Evolutionary conservation across 805 yeast genomes (phyloP).

Genomic region (Candida coleopterorum): DNA sequence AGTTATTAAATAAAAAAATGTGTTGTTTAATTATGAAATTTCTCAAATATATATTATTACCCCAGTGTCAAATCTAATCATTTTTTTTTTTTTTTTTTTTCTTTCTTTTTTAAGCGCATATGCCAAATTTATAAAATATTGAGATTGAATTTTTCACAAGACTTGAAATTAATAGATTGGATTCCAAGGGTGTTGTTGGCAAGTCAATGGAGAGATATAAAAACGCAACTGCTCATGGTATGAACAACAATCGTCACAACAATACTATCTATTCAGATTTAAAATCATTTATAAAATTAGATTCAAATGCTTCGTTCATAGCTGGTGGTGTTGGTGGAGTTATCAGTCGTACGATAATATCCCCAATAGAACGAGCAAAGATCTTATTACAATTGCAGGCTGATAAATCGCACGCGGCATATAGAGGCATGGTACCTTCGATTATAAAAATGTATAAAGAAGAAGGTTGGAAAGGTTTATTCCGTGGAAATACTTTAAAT

Average conservation of each 20-base stretch:
- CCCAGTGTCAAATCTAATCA: too few species aligned
- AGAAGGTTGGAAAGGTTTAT: conserved; percentile 88
- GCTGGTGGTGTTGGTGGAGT: conserved; percentile 80
- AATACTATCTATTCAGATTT: conserved; percentile 2
- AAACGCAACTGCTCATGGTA: not conserved
- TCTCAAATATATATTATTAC: too few species aligned
- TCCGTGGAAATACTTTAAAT: conserved; percentile 87
- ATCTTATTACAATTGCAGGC: conserved; percentile 89
- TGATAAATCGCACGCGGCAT: conserved; percentile 42
- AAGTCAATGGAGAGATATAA: not conserved
- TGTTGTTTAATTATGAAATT: too few species aligned
- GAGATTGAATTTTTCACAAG: not conserved
- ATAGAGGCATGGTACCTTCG: conserved; percentile 71
- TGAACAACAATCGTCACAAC: not conserved
- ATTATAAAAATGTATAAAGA: conserved; percentile 75
- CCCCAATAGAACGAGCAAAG: conserved; percentile 93
- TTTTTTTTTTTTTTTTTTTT: too few species aligned
- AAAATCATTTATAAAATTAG: conserved; percentile 33
- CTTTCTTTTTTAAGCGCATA: too few species aligned
- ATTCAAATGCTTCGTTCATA: conserved; percentile 57
- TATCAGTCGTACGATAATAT: conserved; percentile 81
- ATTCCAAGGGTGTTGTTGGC: too few species aligned
- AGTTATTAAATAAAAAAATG: too few species aligned
- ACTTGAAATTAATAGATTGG: not conserved
- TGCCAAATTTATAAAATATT: not conserved